Evolutionary conservation across 1,284 basidiomycete genomes (phyloP), one percentile per base, ranked within the genome.

Genomic region (Ustilago esculenta): DNA sequence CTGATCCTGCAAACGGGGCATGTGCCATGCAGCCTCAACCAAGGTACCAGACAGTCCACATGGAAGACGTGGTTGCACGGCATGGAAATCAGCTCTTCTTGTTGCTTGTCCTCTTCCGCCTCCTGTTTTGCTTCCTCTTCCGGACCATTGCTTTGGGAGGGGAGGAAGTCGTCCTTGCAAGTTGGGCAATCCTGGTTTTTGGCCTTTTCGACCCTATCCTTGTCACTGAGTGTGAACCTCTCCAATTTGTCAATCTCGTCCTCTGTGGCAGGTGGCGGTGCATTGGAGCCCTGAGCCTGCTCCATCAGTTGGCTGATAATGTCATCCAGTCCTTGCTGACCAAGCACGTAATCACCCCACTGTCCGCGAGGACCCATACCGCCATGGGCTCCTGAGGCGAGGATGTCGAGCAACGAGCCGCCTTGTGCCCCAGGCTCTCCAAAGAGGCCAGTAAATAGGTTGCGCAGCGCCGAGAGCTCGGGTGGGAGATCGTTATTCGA

Each of bases 281-380:
- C 74, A 15, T 52, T 71, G 6, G 52, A 59, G 5, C 72, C 66
- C 21, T 71, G 63, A 14, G 76, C 72, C 52, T 79, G 76, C 41
- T 79, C 74, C 75, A 79, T 77, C 20, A 79, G 48, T 42, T 77
- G 72, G n/a, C 56, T 56, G 54, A 79, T 76, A 33, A 79, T 76
- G 41, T 77, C 70, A 49, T 79, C 76, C 20, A 79, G 39, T 1
- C 73, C 75, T 27, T 73, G 68, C 36, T 77, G 71, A 2, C 72
- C 73, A 9, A 73, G 27, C 12, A 74, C 76, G 33, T 76, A 79
- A 51, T 77, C 76, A 20, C 75, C 75, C 53, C 63, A 61, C 20
- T 72, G 59, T 0, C 72, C 73, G 4, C 71, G 50, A 0, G 37
- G 33, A n/a, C 54, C 72, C 2, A 58, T 50, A 10, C 42, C 61